Percentiles rank a stretch among this genome's conserved stretches.
phyloP scores from a whole-genome alignment of 257 asterid genomes.

The Agastache rugosa region DNA sequence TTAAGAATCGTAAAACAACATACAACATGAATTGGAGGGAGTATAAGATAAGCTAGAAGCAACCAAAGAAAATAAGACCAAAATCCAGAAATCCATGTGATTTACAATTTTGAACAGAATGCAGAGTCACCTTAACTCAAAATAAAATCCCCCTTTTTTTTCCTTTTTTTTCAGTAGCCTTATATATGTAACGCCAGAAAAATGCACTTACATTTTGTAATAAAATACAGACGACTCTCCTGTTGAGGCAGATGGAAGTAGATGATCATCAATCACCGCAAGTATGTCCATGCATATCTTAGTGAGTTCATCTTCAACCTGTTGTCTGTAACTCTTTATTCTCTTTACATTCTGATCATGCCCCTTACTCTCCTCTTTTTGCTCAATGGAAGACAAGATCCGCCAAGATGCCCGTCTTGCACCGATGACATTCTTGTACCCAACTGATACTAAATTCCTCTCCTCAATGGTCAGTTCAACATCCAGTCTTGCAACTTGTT shows the following conservation, averaged over 20 bases:
- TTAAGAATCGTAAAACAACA: too few species aligned
- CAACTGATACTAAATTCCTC: conserved; percentile 80
- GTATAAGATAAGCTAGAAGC: not conserved
- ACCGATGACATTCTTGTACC: conserved; percentile 79
- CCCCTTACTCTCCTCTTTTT: conserved; percentile 78
- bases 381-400: conserved; percentile 71
- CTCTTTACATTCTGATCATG: conserved; percentile 75
- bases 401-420: conserved; percentile 87
- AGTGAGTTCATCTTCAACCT: conserved; percentile 80
- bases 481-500: conserved; percentile 66
- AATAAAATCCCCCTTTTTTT: not conserved
- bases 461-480: conserved; percentile 80
- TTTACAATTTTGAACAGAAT: not conserved
- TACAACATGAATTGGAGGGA: too few species aligned
- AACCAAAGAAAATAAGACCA: not conserved
- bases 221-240: conserved; percentile 85
- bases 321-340: conserved; percentile 62
- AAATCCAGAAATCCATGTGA: not conserved
- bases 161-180: not conserved
- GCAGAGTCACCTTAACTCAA: not conserved
- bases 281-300: conserved; percentile 76
- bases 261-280: conserved; percentile 74
- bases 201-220: conserved; percentile 69
- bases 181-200: not conserved
- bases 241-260: conserved; percentile 70